phyloP scores from a whole-genome alignment of 768 basidiomycete genomes.

The Mycena metata region DNA sequence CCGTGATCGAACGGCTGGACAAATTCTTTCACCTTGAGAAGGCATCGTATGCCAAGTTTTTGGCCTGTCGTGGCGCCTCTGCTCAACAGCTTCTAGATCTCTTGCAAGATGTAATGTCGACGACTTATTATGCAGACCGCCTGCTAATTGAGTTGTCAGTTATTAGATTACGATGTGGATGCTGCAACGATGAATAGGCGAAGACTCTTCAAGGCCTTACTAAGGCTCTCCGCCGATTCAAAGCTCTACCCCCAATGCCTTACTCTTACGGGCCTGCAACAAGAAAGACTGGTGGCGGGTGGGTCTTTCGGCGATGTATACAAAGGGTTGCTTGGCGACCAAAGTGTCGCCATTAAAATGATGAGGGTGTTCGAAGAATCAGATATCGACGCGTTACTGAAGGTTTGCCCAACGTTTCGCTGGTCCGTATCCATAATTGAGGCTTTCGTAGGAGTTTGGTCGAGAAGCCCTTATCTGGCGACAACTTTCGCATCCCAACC shows the following conservation, averaged over 20 bases:
- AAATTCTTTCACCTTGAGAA: no score
- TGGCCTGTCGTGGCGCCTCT: slow-evolving; percentile 7
- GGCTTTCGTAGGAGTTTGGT: slow-evolving; percentile 9
- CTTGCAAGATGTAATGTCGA: slow-evolving; percentile 26
- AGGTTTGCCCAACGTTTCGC: slow-evolving; percentile 3
- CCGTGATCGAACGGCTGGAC: no score
- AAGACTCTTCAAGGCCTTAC: slow-evolving; percentile 5
- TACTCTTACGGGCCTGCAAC: slow-evolving; percentile 19
- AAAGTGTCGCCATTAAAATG: slow-evolving; percentile 32
- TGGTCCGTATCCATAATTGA: no score
- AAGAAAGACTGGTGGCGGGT: slow-evolving; percentile 18
- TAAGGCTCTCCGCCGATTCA: slow-evolving; percentile 25
- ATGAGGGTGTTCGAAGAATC: slow-evolving; percentile 23
- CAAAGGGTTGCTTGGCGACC: slow-evolving; percentile 23
- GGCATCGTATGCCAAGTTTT: slow-evolving; percentile 12
- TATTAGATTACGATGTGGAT: slow-evolving; percentile 25
- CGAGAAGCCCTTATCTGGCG: slow-evolving; percentile 40
- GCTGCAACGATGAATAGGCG: background rate
- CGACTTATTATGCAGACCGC: background rate
- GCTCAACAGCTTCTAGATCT: slow-evolving; percentile 27
- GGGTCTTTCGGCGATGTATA: slow-evolving; percentile 34
- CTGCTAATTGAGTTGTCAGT: slow-evolving; percentile 9
- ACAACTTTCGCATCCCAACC: slow-evolving; percentile 39
- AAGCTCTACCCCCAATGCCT: slow-evolving; percentile 28
- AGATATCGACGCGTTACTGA: slow-evolving; percentile 20